Evolutionary conservation across 1,284 basidiomycete species (phyloP).

Genomic region (Cerioporus squamosus): DNA sequence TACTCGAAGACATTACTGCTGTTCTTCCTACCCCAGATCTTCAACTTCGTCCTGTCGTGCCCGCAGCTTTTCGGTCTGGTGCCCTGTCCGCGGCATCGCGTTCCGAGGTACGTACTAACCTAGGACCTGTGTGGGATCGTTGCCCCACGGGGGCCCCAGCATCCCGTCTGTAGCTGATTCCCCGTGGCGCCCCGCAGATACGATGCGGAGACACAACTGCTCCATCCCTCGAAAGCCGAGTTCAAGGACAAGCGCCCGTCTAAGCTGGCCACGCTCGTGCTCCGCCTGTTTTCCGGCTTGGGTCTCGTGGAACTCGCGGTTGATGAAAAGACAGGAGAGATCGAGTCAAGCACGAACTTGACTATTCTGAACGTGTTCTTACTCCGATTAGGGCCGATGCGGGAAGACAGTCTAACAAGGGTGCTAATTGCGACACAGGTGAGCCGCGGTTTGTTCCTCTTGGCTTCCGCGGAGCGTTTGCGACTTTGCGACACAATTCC

Average conservation of each 20-base stretch:
- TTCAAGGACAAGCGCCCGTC: slow-evolving; percentile 58
- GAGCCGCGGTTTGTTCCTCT: slow-evolving; percentile 22
- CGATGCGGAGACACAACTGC: slow-evolving; percentile 69
- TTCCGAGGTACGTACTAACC: slow-evolving; percentile 71
- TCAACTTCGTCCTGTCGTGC: slow-evolving; percentile 95
- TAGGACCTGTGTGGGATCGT: neutral
- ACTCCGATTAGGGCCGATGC: slow-evolving; percentile 79
- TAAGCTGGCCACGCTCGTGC: slow-evolving; percentile 52
- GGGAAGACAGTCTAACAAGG: slow-evolving; percentile 76
- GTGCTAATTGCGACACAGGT: slow-evolving; percentile 78
- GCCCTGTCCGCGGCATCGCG: slow-evolving; percentile 91
- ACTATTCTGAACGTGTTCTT: slow-evolving; percentile 89
- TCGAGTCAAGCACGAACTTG: slow-evolving; percentile 80
- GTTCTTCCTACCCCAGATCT: slow-evolving; percentile 97
- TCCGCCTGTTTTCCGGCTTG: slow-evolving; percentile 63
- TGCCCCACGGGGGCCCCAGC: slow-evolving; percentile 2
- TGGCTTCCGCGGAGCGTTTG: neutral
- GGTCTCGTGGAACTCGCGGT: slow-evolving; percentile 71
- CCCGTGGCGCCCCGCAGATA: slow-evolving; percentile 52
- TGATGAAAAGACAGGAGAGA: slow-evolving; percentile 55
- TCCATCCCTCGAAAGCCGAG: slow-evolving; percentile 73
- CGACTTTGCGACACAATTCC: neutral
- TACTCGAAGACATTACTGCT: slow-evolving; percentile 96
- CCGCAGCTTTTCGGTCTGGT: slow-evolving; percentile 96
- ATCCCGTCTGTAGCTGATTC: neutral